Evolutionary conservation across 1,284 basidiomycete genomes (phyloP).

Genomic region (Inonotus obliquus): DNA sequence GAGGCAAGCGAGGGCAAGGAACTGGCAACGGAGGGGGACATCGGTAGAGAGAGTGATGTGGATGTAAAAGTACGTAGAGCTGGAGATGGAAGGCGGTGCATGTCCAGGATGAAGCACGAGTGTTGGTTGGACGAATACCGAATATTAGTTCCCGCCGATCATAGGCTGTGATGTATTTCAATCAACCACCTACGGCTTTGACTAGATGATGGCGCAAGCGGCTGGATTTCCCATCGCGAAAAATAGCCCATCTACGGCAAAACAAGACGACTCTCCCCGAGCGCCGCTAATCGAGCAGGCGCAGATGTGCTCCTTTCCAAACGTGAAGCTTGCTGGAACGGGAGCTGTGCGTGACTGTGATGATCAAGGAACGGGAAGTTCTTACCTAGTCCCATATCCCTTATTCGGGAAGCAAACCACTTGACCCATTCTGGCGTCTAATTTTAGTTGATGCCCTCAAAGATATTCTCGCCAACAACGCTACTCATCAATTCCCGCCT

Average conservation of each 20-base stretch:
- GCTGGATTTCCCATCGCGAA: not conserved
- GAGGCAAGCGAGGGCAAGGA: not conserved
- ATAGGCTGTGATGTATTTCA: not conserved
- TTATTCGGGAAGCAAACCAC: not conserved
- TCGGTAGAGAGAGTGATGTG: not conserved
- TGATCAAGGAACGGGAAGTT: not conserved
- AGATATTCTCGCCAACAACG: not conserved
- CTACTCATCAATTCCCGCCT: not conserved
- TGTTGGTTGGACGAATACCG: not conserved
- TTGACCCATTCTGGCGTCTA: not conserved
- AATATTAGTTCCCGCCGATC: not conserved
- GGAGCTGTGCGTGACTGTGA: not conserved
- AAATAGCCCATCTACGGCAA: not conserved
- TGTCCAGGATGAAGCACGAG: not conserved
- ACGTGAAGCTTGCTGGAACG: not conserved
- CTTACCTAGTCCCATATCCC: not conserved
- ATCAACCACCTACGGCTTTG: not conserved
- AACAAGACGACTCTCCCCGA: not conserved
- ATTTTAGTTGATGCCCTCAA: not conserved
- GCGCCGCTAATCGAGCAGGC: not conserved
- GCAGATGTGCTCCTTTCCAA: not conserved
- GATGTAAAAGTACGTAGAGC: not conserved
- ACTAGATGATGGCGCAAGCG: not conserved
- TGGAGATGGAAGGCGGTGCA: not conserved
- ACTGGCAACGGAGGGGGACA: constrained; percentile 1